Evolutionary conservation across 192 early-diverging fungal genomes (phyloP).

Genomic region (Dimargaris cristalligena): DNA sequence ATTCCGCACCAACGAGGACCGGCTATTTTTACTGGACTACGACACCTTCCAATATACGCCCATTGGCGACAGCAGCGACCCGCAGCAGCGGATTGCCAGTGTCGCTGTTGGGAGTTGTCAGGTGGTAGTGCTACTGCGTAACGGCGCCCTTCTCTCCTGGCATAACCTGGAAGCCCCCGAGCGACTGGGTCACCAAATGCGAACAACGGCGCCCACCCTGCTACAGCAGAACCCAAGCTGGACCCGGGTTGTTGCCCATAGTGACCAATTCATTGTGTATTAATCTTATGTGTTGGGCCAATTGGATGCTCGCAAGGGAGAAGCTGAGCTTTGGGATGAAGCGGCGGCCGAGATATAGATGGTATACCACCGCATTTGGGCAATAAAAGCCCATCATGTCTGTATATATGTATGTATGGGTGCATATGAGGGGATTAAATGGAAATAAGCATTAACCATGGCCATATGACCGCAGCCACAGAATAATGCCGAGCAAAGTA

Average conservation of each 20-base stretch:
- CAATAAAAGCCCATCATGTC: no score
- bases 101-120: neutral
- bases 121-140: neutral
- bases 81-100: neutral
- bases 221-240: neutral
- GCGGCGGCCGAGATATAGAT: no score
- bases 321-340: no score
- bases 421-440: no score
- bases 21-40: neutral
- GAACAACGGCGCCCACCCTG: neutral
- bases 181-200: neutral
- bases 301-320: no score
- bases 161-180: neutral
- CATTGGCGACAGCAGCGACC: neutral
- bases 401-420: no score
- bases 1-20: neutral
- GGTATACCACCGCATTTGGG: no score
- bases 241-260: neutral
- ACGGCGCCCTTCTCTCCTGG: neutral
- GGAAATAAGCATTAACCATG: no score
- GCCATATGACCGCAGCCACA: no score
- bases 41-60: neutral
- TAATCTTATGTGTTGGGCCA: no score
- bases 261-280: neutral
- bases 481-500: no score